Base-by-base conservation (phyloP, 2,329 filamentous ascomycete species). In the Aspergillus brunneoviolaceus region DNA sequence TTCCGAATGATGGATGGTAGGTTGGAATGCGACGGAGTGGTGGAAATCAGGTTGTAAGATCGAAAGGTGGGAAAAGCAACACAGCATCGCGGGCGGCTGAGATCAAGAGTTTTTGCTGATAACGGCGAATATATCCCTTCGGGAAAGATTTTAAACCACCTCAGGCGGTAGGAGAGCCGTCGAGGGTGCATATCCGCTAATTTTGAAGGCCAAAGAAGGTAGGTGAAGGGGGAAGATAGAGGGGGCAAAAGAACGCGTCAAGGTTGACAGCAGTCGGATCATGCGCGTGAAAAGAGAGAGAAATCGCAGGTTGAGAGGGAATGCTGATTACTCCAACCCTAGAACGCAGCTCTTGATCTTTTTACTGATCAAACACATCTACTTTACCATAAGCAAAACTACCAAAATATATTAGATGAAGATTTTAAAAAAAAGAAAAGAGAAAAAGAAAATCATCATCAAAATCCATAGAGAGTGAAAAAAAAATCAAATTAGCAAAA, bases 261-360 rank as follows among this genome's bases (percentile, higher is more conserved):
- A 47, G 9, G 29, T 23, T n/a, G 51, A 51, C n/a, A 16, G 49
- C 39, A 58, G 51, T 45, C 25, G 50, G 50, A 58, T 49, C 39
- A 52, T 61, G 59, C 59, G 54, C 59, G 54, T 60, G 53, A 59
- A 57, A 52, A 57, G 54, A 62, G 56, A 42, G 51, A 57, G 63
- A 55, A 60, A 57, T 27, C 47, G 57, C 60, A 60, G 51, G 48
- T 42, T 59, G 48, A 47, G 48, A 47, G 54, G 25, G 50, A 53
- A 33, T 39, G 59, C 51, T 51, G 45, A 42, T 55, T 51, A 35
- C 25, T 58, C 33, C 27, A 59, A 45, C 39, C 39, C 25, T 48
- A 33, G 45, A 57, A 47, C 39, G 21, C 31, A 39, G 39, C 51
- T 21, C 50, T 27, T 52, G 56, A 51, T 49, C 42, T 27, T 45